These are phyloP conservation scores for Speleostelium caveatum DNA, from an alignment of 78 protist genomes.

Conservation along the genomic window DNA sequence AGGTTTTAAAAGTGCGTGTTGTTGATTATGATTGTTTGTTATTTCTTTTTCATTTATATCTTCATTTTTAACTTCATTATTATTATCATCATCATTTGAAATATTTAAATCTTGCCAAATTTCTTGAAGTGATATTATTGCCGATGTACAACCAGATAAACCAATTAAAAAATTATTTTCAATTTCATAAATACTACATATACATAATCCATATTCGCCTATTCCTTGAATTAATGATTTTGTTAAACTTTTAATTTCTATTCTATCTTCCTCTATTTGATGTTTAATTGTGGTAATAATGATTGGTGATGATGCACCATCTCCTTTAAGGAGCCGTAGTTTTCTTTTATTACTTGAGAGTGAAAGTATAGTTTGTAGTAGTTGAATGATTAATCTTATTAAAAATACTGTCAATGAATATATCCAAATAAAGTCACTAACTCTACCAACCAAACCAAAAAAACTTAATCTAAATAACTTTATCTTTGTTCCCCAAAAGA, in stretches of 20 bases:
- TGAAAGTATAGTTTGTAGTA: background rate
- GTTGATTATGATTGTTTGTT: background rate
- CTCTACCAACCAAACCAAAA: background rate
- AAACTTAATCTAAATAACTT: conserved; percentile 5
- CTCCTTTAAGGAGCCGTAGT: background rate
- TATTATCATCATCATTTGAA: background rate
- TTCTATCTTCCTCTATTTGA: background rate
- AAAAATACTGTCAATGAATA: conserved; percentile 8
- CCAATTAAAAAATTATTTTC: conserved; percentile 24
- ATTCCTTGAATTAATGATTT: conserved; percentile 15
- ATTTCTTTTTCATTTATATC: background rate
- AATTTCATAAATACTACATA: conserved; percentile 40
- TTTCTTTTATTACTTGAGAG: background rate
- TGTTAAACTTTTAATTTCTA: background rate
- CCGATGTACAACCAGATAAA: background rate
- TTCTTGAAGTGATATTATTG: conserved; percentile 23
- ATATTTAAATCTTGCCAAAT: conserved; percentile 12
- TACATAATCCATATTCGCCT: conserved; percentile 39
- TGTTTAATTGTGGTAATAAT: background rate
- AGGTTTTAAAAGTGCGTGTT: no score
- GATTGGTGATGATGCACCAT: background rate
- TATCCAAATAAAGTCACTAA: conserved; percentile 25
- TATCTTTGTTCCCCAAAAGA: conserved; percentile 32
- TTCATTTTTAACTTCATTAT: background rate
- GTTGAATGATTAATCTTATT: background rate